Evolutionary conservation across 1,284 basidiomycete genomes (phyloP).

Genomic region (Vanrija sp.): DNA sequence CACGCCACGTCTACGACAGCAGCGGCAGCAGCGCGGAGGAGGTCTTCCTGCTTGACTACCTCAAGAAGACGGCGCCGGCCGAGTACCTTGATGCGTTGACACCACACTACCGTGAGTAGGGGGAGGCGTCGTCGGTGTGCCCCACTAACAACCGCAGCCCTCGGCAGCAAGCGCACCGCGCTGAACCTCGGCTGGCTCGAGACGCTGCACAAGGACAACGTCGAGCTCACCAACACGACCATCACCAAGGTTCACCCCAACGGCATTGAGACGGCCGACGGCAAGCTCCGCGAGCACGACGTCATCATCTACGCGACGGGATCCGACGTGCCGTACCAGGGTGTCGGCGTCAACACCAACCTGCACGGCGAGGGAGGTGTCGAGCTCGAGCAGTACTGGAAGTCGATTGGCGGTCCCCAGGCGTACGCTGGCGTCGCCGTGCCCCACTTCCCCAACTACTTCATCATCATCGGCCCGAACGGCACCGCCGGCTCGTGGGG

Average conservation of each 20-base stretch:
- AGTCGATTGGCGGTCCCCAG: background rate
- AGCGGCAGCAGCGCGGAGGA: background rate
- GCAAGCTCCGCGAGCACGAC: constrained; percentile 3
- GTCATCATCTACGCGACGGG: constrained; percentile 5
- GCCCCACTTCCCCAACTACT: constrained; percentile 21
- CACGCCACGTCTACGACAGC: background rate
- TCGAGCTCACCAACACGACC: background rate
- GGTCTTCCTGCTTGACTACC: background rate
- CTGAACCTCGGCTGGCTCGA: constrained; percentile 2
- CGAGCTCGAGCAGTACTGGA: constrained; percentile 4
- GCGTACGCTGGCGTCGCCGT: constrained; percentile 5
- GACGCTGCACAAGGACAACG: constrained; percentile 1
- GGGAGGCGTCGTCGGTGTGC: too few relatives aligned
- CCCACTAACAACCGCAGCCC: background rate
- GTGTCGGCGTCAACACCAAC: background rate
- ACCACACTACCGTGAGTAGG: background rate
- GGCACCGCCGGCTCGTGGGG: constrained; percentile 20
- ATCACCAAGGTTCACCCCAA: background rate
- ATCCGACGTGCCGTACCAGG: background rate
- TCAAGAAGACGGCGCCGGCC: background rate
- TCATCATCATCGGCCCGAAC: constrained; percentile 21
- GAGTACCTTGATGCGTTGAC: constrained; percentile 4
- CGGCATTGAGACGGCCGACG: constrained; percentile 1
- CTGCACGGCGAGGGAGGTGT: background rate
- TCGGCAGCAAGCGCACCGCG: constrained; percentile 1